phyloP scores from a whole-genome alignment of 1,284 basidiomycete species.

The Cryptococcus hybrid region DNA sequence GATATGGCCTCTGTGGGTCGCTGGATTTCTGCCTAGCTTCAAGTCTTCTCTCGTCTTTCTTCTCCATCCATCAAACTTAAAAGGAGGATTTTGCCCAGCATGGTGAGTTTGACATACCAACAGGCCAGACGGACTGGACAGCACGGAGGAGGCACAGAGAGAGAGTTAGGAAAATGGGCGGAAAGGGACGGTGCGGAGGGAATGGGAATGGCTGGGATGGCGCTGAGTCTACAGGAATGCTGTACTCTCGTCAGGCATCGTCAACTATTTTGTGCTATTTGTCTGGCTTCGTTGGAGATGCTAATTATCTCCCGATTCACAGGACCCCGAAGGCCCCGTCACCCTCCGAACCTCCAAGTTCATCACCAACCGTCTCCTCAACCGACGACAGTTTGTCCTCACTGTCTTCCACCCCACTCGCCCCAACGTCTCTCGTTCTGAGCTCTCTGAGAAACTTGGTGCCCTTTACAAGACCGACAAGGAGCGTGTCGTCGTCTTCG shows the following conservation, averaged over 20 bases:
- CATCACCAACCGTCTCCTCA: slow-evolving; percentile 97
- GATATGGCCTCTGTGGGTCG: too few relatives aligned
- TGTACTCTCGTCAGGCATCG: not conserved
- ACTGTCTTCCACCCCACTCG: slow-evolving; percentile 96
- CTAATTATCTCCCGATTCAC: not conserved
- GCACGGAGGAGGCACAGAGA: not conserved
- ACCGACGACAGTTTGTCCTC: slow-evolving; percentile 82
- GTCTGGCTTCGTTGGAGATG: not conserved
- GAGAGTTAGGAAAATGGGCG: not conserved
- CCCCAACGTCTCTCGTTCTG: slow-evolving; percentile 89
- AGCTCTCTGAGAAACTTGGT: slow-evolving; percentile 92
- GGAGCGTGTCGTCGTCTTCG: slow-evolving; percentile 62
- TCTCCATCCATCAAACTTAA: slow-evolving; percentile 19
- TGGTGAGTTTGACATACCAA: slow-evolving; percentile 28
- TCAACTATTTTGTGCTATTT: not conserved
- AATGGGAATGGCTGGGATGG: not conserved
- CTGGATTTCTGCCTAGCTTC: too few relatives aligned
- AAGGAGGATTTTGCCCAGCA: slow-evolving; percentile 36
- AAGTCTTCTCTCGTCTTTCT: not conserved
- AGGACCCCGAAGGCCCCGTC: slow-evolving; percentile 82
- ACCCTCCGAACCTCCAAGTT: slow-evolving; percentile 99
- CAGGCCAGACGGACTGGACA: not conserved
- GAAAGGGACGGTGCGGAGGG: not conserved
- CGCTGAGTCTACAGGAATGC: not conserved
- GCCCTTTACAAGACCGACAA: slow-evolving; percentile 62